Conservation (phyloP, 305 asterid species). For the Salvia sclarea region DNA sequence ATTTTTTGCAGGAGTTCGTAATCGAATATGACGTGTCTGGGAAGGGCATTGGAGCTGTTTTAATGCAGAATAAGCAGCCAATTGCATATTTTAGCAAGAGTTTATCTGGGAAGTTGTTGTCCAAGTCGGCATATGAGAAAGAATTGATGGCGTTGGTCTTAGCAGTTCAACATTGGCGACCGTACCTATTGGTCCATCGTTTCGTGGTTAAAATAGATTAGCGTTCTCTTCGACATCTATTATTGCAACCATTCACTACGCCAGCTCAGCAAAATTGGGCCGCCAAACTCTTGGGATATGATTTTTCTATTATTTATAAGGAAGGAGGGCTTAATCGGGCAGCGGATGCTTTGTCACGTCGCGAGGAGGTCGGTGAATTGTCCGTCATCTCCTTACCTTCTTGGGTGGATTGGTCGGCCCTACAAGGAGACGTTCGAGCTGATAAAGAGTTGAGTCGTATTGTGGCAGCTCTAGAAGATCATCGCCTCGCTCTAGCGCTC, state of each 20-base stretch:
- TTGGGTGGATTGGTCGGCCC: not conserved
- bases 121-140: too few species aligned
- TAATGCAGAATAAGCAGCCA: too few species aligned
- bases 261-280: not conserved
- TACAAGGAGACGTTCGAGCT: not conserved
- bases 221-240: not conserved
- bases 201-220: not conserved
- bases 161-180: too few species aligned
- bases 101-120: too few species aligned
- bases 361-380: not conserved
- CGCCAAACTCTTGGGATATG: not conserved
- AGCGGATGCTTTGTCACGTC: not conserved
- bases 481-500: not conserved
- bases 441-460: not conserved
- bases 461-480: not conserved
- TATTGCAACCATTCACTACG: not conserved
- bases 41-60: too few species aligned
- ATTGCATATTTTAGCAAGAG: too few species aligned
- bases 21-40: not conserved
- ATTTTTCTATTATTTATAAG: too few species aligned
- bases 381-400: not conserved
- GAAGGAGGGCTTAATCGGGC: not conserved
- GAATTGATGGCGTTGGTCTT: too few species aligned
- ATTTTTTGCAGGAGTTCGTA: not conserved
- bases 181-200: too few species aligned